Evolutionary conservation across 805 yeast species (phyloP), one percentile per base, ranked within the genome.

Genomic region (Metschnikowia similis): DNA sequence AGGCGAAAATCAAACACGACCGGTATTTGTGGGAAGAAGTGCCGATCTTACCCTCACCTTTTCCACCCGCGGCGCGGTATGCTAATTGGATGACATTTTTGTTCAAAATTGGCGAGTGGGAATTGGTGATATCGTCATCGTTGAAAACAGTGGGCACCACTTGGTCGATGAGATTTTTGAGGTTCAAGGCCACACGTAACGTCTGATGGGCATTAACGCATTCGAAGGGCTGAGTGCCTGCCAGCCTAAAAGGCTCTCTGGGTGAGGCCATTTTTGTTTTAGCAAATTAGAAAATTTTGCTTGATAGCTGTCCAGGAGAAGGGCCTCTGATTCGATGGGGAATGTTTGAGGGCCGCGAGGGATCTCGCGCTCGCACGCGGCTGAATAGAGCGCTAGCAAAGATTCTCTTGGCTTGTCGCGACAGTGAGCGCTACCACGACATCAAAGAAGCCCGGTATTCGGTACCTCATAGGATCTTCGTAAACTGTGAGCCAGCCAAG

Each of bases 11-110:
- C 41, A 89, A 64, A 26, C 82, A 77, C 0, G 90, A 83, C 48
- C 85, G 78, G 62, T 88, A 88, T 60, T 82, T 81, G 56, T 76
- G 71, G 0, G 84, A 72, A 1, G 84, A 74, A 0, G 84, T 69
- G 0, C 82, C 83, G 26, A 66, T 61, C 45, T 71, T 66, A 2
- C 85, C 87, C 42, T 79, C 67, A 5, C 89, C 89, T 44, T 73
- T 72, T 17, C 96, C 96, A 8, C 95, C 95, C 16, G 95, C 95
- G 6, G 96, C 94, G 29, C 75, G 77, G 48, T 79, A 73, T 2
- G 83, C 85, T 51, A 88, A 72, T 11, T 73, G 63, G n/a, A 86
- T 63, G 2, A 87, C 87, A 14, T 74, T 72, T 3, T 72, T 72
- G 53, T 80, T 84, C 49, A 89, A 65, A 35, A 87, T 75, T 1